Evolutionary conservation across 345 rosid genomes (phyloP), one percentile per base, ranked within the genome.

Genomic region (Linum usitatissimum): DNA sequence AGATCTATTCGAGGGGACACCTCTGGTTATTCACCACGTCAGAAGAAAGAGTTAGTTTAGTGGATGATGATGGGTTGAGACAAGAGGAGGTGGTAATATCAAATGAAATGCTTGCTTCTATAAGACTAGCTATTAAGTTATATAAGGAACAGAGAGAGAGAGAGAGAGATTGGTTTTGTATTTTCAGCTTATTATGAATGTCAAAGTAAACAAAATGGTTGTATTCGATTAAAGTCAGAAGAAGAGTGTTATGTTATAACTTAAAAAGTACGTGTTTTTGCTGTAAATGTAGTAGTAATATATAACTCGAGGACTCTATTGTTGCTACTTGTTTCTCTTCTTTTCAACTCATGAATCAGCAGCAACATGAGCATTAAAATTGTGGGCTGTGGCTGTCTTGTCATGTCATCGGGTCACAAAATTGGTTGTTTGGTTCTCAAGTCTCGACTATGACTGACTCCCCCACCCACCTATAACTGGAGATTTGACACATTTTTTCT

Each of bases 1-100:
- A 61, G 90, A 90, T 75, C 74, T 93, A 65, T 93, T 93, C 63
- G 99, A 93, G 84, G 99, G 99, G 67, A 68, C 68, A 0, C 86
- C 93, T 48, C 77, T 45, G 14, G 51, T 45, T 9, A 45, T 92
- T 75, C 96, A 89, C 72, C 90, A 90, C 63, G 71, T 71, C 55
- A 87, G 88, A 78, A 87, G 90, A 79, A 84, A 85, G 78, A 79
- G 71, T 82, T 60, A 78, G 79, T 31, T n/a, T n/a, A n/a, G 69
- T 61, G 34, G 67, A 34, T 42, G 65, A 70, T 57, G 61, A 40
- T 73, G 28, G 28, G 28, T 23, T 23, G 28, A 23, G 28, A 23
- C 28, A 23, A 23, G 28, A 23, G 28, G 28, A 23, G 28, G 28
- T 23, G 28, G 63, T 67, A 60, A 53, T 72, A 66, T 79, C 81